Percentiles rank a stretch among this genome's conserved stretches.
phyloP scores from a whole-genome alignment of 805 yeast genomes.

The Suhomyces pyralidae region DNA sequence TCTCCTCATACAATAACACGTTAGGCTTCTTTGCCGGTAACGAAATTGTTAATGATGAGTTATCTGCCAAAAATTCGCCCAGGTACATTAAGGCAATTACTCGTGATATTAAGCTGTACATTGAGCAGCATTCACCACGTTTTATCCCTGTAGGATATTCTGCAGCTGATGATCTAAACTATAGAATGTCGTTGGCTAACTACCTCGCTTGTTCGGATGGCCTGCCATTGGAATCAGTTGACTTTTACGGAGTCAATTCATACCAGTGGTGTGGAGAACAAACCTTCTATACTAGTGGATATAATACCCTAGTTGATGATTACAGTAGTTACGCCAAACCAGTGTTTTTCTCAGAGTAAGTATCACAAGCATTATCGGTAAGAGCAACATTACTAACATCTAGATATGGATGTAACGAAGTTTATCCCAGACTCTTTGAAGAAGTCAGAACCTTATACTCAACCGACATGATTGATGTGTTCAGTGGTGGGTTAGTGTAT shows the following conservation, averaged over 20 bases:
- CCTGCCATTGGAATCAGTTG: conserved; percentile 54
- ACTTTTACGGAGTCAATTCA: conserved; percentile 78
- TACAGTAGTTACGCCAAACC: conserved; percentile 71
- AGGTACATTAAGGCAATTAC: conserved; percentile 72
- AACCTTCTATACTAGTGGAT: conserved; percentile 75
- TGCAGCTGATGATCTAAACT: conserved; percentile 88
- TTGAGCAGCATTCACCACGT: conserved; percentile 56
- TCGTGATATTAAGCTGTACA: conserved; percentile 76
- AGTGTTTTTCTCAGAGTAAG: conserved; percentile 79
- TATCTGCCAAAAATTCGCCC: conserved; percentile 69
- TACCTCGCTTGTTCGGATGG: conserved; percentile 74
- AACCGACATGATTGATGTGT: conserved; percentile 65
- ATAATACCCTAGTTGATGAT: conserved; percentile 60
- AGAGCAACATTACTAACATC: conserved; percentile 11
- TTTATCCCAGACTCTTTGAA: conserved; percentile 73
- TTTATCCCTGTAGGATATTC: conserved; percentile 89
- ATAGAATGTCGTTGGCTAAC: conserved; percentile 70
- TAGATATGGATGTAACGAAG: conserved; percentile 74
- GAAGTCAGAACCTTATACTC: conserved; percentile 73
- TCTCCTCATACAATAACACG: conserved; percentile 82
- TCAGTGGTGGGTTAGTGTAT: conserved; percentile 83
- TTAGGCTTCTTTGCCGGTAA: conserved; percentile 91
- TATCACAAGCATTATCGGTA: conserved; percentile 7
- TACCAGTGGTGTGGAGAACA: conserved; percentile 90
- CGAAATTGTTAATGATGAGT: conserved; percentile 79